phyloP scores from a whole-genome alignment of 2,329 filamentous ascomycete species.

The Phialophora verrucosa region DNA sequence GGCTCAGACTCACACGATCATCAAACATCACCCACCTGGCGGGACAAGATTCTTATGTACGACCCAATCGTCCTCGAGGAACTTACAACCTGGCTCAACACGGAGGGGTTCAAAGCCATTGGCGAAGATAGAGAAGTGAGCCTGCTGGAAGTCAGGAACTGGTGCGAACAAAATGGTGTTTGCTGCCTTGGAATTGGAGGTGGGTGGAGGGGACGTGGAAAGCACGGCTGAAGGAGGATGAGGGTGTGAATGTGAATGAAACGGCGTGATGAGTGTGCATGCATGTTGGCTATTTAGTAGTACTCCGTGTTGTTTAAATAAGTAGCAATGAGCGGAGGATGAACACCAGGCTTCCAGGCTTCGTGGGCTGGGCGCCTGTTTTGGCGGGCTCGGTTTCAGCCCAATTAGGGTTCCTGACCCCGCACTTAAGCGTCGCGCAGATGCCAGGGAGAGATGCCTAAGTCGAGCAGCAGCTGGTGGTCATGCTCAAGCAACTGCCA shows the following conservation, averaged over 20 bases:
- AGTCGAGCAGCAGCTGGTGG: too few species aligned
- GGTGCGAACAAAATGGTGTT: constrained; percentile 87
- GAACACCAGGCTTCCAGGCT: too few species aligned
- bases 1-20: constrained; percentile 47
- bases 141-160: constrained; percentile 74
- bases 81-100: constrained; percentile 80
- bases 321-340: too few species aligned
- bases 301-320: not conserved
- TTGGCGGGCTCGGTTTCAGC: not conserved
- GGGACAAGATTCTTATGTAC: constrained; percentile 92
- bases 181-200: constrained; percentile 74
- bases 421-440: not conserved
- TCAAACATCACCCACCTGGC: constrained; percentile 67
- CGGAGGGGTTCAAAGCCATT: constrained; percentile 66
- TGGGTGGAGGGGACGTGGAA: constrained; percentile 35
- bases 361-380: too few species aligned
- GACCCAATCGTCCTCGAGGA: constrained; percentile 90
- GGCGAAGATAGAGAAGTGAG: constrained; percentile 70
- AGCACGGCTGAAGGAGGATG: constrained; percentile 4
- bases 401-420: not conserved
- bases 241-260: not conserved
- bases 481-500: not conserved
- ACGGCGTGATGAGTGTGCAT: not conserved
- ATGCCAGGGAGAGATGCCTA: too few species aligned
- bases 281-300: not conserved